Evolutionary conservation across 352 stramenopile species (phyloP).

Genomic region (Phytophthora nicotianae): DNA sequence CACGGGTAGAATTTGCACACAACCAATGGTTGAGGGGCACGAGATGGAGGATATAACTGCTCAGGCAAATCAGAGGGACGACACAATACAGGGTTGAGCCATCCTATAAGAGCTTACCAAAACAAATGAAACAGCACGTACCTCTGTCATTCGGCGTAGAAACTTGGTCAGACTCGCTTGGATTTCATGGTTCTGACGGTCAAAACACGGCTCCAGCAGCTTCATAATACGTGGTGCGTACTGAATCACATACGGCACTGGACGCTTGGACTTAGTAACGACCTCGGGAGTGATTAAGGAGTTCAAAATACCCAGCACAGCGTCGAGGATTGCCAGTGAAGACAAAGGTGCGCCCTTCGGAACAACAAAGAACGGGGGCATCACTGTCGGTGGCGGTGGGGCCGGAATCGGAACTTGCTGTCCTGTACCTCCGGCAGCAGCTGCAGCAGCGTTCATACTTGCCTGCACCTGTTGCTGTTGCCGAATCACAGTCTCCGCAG

Average conservation of each 20-base stretch:
- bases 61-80: conserved; percentile 5
- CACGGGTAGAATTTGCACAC: conserved; percentile 90
- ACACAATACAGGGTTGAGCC: not conserved
- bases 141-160: conserved; percentile 75
- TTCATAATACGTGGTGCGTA: conserved; percentile 91
- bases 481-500: conserved; percentile 81
- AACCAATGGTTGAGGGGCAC: conserved; percentile 69
- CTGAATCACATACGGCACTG: conserved; percentile 85
- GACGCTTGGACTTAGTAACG: conserved; percentile 68
- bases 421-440: conserved; percentile 21
- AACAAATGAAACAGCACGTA: conserved; percentile 30
- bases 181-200: conserved; percentile 81
- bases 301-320: conserved; percentile 88
- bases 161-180: conserved; percentile 74
- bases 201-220: conserved; percentile 88
- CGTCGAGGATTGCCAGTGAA: conserved; percentile 87
- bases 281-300: conserved; percentile 81
- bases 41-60: conserved; percentile 80
- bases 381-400: conserved; percentile 46
- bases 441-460: conserved; percentile 35
- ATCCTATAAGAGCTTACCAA: too few species aligned
- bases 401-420: conserved; percentile 35
- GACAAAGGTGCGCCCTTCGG: conserved; percentile 84
- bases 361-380: conserved; percentile 83
- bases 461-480: conserved; percentile 67